phyloP scores from a whole-genome alignment of 1,284 basidiomycete genomes.

The Cerioporus squamosus region DNA sequence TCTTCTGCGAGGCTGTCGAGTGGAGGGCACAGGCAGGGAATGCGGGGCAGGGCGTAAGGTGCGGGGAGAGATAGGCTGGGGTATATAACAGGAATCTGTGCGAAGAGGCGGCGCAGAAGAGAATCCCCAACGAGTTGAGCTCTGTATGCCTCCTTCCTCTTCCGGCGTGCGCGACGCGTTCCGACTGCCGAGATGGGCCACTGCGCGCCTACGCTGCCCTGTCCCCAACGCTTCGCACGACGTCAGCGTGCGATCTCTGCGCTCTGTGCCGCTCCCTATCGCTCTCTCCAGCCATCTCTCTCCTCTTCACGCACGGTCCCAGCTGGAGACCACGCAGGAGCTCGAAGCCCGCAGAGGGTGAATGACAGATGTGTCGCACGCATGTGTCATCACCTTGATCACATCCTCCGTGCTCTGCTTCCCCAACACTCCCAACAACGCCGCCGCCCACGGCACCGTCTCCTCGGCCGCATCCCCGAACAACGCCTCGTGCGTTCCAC shows the following conservation, averaged over 20 bases:
- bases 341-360: not conserved
- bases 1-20: not conserved
- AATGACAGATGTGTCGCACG: constrained; percentile 4
- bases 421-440: constrained; percentile 11
- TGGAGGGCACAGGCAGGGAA: not conserved
- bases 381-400: constrained; percentile 19
- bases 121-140: constrained; percentile 14
- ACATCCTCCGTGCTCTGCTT: constrained; percentile 7
- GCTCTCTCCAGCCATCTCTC: not conserved
- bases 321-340: not conserved
- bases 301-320: not conserved
- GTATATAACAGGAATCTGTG: constrained; percentile 14
- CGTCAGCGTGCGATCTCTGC: not conserved
- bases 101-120: not conserved
- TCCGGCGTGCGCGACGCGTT: constrained; percentile 9
- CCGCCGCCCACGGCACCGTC: no score
- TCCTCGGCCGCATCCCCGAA: no score
- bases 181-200: not conserved
- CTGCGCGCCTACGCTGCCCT: not conserved
- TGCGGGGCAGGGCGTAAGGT: not conserved
- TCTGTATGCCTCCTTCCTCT: not conserved
- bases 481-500: no score
- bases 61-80: constrained; percentile 1
- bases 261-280: not conserved
- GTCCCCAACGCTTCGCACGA: not conserved